Conservation (phyloP, 306 rosid genomes). For the Cicer judaicum region DNA sequence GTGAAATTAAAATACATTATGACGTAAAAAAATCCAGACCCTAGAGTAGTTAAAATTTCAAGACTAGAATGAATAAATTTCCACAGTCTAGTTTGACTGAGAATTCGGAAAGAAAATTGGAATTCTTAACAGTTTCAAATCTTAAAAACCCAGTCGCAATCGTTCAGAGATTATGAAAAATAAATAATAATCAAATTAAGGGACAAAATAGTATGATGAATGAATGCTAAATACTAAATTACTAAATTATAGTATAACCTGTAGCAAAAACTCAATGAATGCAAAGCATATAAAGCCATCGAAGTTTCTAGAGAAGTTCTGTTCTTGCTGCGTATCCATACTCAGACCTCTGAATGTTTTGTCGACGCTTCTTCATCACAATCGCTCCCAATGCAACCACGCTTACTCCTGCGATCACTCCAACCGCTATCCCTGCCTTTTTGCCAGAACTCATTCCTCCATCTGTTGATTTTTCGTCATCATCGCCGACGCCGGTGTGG, state of each 20-base stretch:
- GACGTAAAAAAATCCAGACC: no score
- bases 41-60: background rate
- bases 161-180: constrained; percentile 27
- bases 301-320: constrained; percentile 65
- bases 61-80: no score
- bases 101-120: constrained; percentile 24
- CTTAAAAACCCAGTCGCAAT: constrained; percentile 21
- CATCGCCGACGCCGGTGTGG: constrained; percentile 11
- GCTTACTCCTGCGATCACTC: constrained; percentile 59
- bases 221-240: background rate
- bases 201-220: background rate
- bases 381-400: constrained; percentile 60
- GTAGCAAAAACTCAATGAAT: background rate
- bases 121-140: constrained; percentile 26
- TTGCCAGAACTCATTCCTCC: constrained; percentile 75
- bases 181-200: constrained; percentile 43
- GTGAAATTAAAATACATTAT: background rate
- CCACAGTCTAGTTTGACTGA: no score
- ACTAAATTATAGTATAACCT: constrained; percentile 37
- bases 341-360: constrained; percentile 71
- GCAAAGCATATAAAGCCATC: background rate
- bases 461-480: constrained; percentile 38
- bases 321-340: constrained; percentile 70
- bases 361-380: constrained; percentile 77
- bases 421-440: constrained; percentile 79